Evolutionary conservation across 2,329 filamentous ascomycete genomes (phyloP).

Genomic region (Phialophora verrucosa): DNA sequence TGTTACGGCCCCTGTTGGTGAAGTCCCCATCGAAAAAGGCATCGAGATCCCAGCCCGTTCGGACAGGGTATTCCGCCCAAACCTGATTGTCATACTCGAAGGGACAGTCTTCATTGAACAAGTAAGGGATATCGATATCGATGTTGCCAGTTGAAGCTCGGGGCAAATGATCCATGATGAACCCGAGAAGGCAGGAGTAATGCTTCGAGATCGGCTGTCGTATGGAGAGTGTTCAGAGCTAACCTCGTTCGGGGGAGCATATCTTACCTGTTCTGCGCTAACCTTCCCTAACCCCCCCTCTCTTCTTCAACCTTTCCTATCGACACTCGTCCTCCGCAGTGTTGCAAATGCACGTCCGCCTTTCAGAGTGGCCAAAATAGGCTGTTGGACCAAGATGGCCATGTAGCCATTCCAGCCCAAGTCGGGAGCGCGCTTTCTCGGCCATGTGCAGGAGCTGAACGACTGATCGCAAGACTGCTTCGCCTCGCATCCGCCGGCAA

Average conservation of each 20-base stretch:
- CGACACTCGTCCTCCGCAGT: no score
- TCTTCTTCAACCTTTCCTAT: no score
- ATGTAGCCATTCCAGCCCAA: no score
- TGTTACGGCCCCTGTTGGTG: slow-evolving; percentile 5
- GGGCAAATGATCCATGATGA: slow-evolving; percentile 9
- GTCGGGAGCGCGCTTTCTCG: no score
- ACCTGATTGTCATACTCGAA: slow-evolving; percentile 4
- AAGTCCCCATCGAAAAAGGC: slow-evolving; percentile 7
- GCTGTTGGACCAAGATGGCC: no score
- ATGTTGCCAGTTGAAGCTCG: neutral
- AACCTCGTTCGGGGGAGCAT: neutral
- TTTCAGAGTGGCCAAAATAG: no score
- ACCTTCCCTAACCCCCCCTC: no score
- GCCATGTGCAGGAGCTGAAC: no score
- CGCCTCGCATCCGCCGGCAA: no score
- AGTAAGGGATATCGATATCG: neutral
- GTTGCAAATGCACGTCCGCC: no score
- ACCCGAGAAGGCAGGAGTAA: neutral
- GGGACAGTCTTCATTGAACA: slow-evolving; percentile 9
- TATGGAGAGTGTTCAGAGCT: neutral
- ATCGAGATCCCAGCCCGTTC: neutral
- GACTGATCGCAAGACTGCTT: no score
- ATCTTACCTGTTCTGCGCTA: no score
- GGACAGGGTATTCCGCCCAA: slow-evolving; percentile 3
- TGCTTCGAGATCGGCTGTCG: neutral